Base-by-base conservation (phyloP, 257 asterid genomes). In the Ehretia macrophylla region DNA sequence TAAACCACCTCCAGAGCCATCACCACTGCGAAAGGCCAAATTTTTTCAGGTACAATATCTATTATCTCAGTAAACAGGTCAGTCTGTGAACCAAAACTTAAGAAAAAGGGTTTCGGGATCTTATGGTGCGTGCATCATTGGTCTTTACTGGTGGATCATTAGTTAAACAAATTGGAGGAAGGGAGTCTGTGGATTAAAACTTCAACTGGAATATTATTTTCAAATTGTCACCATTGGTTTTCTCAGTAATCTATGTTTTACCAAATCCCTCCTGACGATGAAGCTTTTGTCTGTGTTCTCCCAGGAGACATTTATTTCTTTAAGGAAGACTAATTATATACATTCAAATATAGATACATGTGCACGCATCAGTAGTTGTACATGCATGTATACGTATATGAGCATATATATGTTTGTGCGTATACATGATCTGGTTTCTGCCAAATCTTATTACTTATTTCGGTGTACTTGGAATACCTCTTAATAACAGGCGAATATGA, bases 1-100 rank as follows among this genome's bases (percentile, higher is more conserved):
- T 48, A 92, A 92, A 75, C 84, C 95, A 14, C 97, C 98, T n/a
- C 98, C 98, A 0, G 95, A 86, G 83, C 98, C 98, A 37, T 92
- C 98, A 22, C 98, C 98, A 0, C 62, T 92, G 81, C 75, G 98
- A 52, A 88, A 76, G 65, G 98, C 95, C 18, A 92, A 92, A 49
- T 88, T 92, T 72, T 88, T 85, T 68, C 79, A 92, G 95, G 97
- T 92, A 68, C 10, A 20, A 14, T 32, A 19, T 27, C 17, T 3
- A 5, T 39, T 54, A 16, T 16, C 8, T 17, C 37, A 51, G 23
- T 48, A 16, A 17, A 10, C 22, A 48, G 0, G 0, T n/a, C 13
- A 14, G 22, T 3, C n/a, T 17, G 23, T 49, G 54, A 49, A 49
- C 14, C 4, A 48, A n/a, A 17, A 48, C 21, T 48, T 48, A 0